Conservation (phyloP, 2,329 filamentous ascomycete species). For the Aschersonia sp. region DNA sequence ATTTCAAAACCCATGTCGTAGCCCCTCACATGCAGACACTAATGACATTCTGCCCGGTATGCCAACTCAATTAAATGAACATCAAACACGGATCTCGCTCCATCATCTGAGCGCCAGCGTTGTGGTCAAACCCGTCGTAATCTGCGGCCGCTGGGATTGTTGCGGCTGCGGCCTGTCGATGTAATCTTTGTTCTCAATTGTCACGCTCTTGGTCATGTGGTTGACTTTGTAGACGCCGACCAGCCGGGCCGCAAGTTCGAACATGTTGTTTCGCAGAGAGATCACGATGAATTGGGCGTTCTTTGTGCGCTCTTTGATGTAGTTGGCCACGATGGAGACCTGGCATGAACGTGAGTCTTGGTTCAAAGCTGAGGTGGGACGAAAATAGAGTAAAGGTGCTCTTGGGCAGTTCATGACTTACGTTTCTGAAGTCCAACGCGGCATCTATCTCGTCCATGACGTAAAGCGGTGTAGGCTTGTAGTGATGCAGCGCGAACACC, state of each 20-base stretch:
- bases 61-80: too few species aligned
- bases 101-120: slow-evolving; percentile 19
- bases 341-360: slow-evolving; percentile 16
- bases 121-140: slow-evolving; percentile 14
- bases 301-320: slow-evolving; percentile 98
- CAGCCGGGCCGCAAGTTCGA: slow-evolving; percentile 87
- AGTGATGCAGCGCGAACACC: slow-evolving; percentile 97
- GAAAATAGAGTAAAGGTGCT: slow-evolving; percentile 1
- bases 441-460: slow-evolving; percentile 99
- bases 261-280: slow-evolving; percentile 97
- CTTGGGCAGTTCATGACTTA: slow-evolving; percentile 32
- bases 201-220: slow-evolving; percentile 92
- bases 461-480: slow-evolving; percentile 93
- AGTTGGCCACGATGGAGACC: slow-evolving; percentile 95
- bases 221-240: slow-evolving; percentile 99
- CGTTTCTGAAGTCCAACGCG: slow-evolving; percentile 93
- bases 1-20: too few species aligned
- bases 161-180: slow-evolving; percentile 30
- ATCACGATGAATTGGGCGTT: slow-evolving; percentile 99
- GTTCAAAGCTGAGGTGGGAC: not conserved
- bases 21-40: too few species aligned
- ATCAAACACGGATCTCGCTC: not conserved
- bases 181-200: slow-evolving; percentile 74
- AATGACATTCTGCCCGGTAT: too few species aligned
- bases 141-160: slow-evolving; percentile 14